A percentile compares a stretch with the other conserved stretches of the same genome.
These are phyloP conservation scores for Oehlia diaphana DNA, from an alignment of 192 early-diverging fungal species.

Conservation along the genomic window DNA sequence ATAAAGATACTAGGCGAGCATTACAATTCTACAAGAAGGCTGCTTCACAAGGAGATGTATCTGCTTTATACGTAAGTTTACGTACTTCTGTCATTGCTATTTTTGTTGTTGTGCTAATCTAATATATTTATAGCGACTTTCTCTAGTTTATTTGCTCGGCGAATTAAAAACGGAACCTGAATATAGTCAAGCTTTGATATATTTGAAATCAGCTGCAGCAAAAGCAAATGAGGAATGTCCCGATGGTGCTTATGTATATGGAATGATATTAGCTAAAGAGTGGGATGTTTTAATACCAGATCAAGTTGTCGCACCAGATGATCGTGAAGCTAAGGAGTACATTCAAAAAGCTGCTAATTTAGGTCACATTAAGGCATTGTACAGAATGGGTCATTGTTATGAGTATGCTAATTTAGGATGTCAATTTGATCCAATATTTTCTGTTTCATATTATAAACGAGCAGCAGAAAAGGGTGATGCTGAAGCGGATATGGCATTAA, in stretches of 20 bases:
- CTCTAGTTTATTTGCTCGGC: conserved; percentile 74
- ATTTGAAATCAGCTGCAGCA: conserved; percentile 76
- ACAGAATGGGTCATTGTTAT: conserved; percentile 77
- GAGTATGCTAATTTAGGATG: conserved; percentile 78
- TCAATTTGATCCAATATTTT: conserved; percentile 61
- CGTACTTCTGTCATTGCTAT: not conserved
- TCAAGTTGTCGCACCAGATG: conserved; percentile 69
- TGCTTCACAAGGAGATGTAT: conserved; percentile 62
- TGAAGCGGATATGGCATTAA: conserved; percentile 85
- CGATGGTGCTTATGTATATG: conserved; percentile 76
- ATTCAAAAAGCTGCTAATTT: conserved; percentile 71
- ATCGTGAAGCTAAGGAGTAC: conserved; percentile 72
- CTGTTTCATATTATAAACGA: conserved; percentile 76
- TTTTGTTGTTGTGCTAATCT: conserved; percentile 4
- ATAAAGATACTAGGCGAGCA: conserved; percentile 60
- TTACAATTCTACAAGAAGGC: conserved; percentile 71
- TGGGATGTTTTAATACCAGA: conserved; percentile 58
- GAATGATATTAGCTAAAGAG: conserved; percentile 74
- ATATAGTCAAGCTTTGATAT: conserved; percentile 78
- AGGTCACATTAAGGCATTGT: conserved; percentile 71
- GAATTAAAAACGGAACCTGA: conserved; percentile 66
- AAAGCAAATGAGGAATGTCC: conserved; percentile 69
- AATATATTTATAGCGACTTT: conserved; percentile 59
- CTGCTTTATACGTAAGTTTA: conserved; percentile 61
- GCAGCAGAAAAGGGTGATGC: conserved; percentile 78